phyloP scores from a whole-genome alignment of 768 basidiomycete genomes.

The Harrya chromipes region DNA sequence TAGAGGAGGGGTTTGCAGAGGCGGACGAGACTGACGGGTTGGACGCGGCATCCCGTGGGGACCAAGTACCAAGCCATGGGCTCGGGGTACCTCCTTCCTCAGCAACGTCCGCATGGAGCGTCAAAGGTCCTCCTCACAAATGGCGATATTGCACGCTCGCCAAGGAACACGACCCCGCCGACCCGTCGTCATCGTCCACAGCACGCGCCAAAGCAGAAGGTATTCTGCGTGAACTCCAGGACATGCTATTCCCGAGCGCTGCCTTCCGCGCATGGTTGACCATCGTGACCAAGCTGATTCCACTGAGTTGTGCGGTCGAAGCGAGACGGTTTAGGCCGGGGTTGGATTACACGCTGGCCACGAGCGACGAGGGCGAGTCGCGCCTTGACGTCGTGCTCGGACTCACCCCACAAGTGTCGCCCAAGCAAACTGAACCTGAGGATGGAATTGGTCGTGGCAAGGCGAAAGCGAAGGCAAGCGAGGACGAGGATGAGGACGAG shows the following conservation, averaged over 20 bases:
- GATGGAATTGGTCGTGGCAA: conserved; percentile 21
- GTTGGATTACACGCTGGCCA: conserved; percentile 92
- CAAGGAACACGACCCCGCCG: neutral
- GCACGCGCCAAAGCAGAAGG: conserved; percentile 18
- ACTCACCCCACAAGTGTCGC: conserved; percentile 63
- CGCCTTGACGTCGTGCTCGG: conserved; percentile 85
- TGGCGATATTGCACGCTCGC: conserved; percentile 82
- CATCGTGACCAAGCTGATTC: conserved; percentile 66
- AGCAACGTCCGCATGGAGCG: conserved; percentile 56
- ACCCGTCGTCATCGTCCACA: neutral
- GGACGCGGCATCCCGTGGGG: conserved; percentile 44
- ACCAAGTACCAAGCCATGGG: conserved; percentile 63
- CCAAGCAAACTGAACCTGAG: conserved; percentile 11
- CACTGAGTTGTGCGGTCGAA: conserved; percentile 69
- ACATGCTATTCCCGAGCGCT: conserved; percentile 69
- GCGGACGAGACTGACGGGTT: conserved; percentile 65
- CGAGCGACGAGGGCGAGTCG: conserved; percentile 77
- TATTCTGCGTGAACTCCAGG: conserved; percentile 49
- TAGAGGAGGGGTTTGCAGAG: conserved; percentile 63
- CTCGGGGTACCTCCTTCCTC: conserved; percentile 47
- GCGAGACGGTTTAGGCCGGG: conserved; percentile 90
- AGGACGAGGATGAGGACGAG: conserved; percentile 24
- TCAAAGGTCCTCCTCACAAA: conserved; percentile 90
- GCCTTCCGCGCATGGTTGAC: conserved; percentile 94
- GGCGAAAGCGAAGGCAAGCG: conserved; percentile 18